Evolutionary conservation across 331 rosid genomes (phyloP), one percentile per base, ranked within the genome.

Genomic region (Rosa hybrid): DNA sequence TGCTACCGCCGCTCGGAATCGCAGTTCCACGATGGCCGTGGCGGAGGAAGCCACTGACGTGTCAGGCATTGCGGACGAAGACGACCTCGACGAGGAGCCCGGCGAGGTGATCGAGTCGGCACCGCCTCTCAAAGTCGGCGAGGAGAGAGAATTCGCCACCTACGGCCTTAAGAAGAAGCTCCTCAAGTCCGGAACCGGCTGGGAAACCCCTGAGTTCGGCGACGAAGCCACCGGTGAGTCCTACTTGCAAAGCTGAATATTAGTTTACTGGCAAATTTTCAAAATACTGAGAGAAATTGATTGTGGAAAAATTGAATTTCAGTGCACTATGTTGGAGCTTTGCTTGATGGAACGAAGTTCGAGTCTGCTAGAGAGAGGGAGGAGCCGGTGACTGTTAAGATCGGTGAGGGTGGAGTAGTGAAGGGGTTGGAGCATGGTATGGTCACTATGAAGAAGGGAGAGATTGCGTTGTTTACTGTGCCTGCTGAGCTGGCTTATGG

Each of bases 61-160:
- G 68, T 84, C 91, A 25, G 87, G 78, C 2, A 74, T 82, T 2
- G 78, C 64, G 18, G 85, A 74, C 54, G 84, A 62, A 4, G 90
- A 85, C 70, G 88, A 84, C 30, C 87, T 83, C 2, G 93, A 88
- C 60, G 93, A 89, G 82, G 96, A 91, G 27, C 93, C 96, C 18
- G 96, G 93, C 17, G 93, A 89, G 56, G 96, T 78, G 46, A 86
- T 91, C 67, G 93, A 91, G 74, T 91, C 96, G 39, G 90, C 89
- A 6, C 93, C 92, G 11, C 91, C 97, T 5, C 94, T 87, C 67
- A 78, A 82, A 71, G 81, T 92, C 34, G 94, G 94, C 41, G 92
- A 90, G 77, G 94, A 90, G 88, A 86, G 92, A 25, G 78, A 87
- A 42, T 82, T 92, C 63, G 53, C 42, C 7, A 74, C 57, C 71